Percentiles rank a stretch among this genome's conserved stretches.
Conservation (phyloP, 2,329 filamentous ascomycete species). For the Chrysoporthe puriensis region DNA sequence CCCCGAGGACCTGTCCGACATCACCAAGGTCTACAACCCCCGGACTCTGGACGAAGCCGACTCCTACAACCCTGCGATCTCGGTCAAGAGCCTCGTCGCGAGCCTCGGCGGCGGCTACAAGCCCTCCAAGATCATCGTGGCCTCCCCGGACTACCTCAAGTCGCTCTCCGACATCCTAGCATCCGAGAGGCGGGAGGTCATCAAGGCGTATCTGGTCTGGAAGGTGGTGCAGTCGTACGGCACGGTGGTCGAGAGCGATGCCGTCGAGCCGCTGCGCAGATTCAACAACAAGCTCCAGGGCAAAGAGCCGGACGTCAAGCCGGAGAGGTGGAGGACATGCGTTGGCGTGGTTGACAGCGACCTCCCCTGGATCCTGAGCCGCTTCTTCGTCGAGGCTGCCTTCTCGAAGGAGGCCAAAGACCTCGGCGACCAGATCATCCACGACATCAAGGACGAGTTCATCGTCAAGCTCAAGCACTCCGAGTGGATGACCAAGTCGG, state of each 20-base stretch:
- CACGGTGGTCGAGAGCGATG: slow-evolving; percentile 59
- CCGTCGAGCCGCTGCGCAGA: slow-evolving; percentile 60
- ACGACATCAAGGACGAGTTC: slow-evolving; percentile 70
- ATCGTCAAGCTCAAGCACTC: slow-evolving; percentile 60
- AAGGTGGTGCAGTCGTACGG: slow-evolving; percentile 67
- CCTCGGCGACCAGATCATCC: slow-evolving; percentile 70
- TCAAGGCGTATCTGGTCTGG: slow-evolving; percentile 69
- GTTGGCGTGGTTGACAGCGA: slow-evolving; percentile 59
- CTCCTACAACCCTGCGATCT: slow-evolving; percentile 27
- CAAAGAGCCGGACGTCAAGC: slow-evolving; percentile 62
- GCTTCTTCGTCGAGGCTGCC: slow-evolving; percentile 71
- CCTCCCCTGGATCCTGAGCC: slow-evolving; percentile 68
- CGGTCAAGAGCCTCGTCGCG: slow-evolving; percentile 30
- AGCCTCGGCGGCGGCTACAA: slow-evolving; percentile 16
- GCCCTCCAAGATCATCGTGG: slow-evolving; percentile 26
- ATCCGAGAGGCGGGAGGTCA: slow-evolving; percentile 51
- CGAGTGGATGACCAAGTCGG: slow-evolving; percentile 67
- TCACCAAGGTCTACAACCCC: slow-evolving; percentile 29
- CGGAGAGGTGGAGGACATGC: slow-evolving; percentile 71
- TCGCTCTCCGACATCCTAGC: slow-evolving; percentile 60
- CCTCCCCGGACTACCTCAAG: slow-evolving; percentile 58
- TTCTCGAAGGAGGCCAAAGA: slow-evolving; percentile 69
- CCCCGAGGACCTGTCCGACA: slow-evolving; percentile 29
- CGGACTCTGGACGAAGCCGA: slow-evolving; percentile 24
- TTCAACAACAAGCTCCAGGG: slow-evolving; percentile 66